Evolutionary conservation across 2,329 filamentous ascomycete genomes (phyloP).

Genomic region (Pyrenophora teres): DNA sequence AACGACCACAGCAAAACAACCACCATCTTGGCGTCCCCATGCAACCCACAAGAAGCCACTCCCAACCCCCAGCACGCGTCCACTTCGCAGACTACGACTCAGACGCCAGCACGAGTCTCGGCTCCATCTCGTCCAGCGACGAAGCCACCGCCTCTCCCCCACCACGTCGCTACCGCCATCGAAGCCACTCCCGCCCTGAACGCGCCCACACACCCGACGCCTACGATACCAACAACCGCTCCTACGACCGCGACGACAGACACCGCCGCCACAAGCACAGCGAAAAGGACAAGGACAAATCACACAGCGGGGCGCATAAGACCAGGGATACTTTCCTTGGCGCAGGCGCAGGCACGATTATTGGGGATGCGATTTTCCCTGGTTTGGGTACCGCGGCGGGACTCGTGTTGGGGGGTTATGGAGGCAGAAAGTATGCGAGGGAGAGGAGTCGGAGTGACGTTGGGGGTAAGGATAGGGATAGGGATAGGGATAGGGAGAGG

Average conservation of each 20-base stretch:
- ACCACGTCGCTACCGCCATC: constrained; percentile 20
- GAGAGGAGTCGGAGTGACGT: constrained; percentile 34
- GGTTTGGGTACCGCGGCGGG: constrained; percentile 49
- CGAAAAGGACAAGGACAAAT: constrained; percentile 9
- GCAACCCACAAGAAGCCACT: constrained; percentile 35
- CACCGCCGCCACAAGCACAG: neutral
- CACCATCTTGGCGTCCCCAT: constrained; percentile 34
- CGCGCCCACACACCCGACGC: constrained; percentile 12
- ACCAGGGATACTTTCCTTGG: constrained; percentile 51
- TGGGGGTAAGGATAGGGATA: neutral
- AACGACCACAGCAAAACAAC: constrained; percentile 20
- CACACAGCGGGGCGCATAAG: constrained; percentile 26
- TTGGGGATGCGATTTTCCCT: constrained; percentile 53
- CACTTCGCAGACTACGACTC: constrained; percentile 36
- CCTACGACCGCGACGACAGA: constrained; percentile 6
- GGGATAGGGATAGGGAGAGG: constrained; percentile 2
- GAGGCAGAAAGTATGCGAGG: constrained; percentile 49
- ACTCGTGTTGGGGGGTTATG: constrained; percentile 50
- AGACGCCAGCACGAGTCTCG: constrained; percentile 24
- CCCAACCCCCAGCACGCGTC: constrained; percentile 38
- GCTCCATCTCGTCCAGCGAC: constrained; percentile 25
- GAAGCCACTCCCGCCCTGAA: neutral
- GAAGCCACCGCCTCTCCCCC: constrained; percentile 7
- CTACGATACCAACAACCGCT: constrained; percentile 10
- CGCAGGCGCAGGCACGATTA: constrained; percentile 51